Evolutionary conservation across 2,329 filamentous ascomycete species (phyloP).

Genomic region (Talaromyces verruculosus): DNA sequence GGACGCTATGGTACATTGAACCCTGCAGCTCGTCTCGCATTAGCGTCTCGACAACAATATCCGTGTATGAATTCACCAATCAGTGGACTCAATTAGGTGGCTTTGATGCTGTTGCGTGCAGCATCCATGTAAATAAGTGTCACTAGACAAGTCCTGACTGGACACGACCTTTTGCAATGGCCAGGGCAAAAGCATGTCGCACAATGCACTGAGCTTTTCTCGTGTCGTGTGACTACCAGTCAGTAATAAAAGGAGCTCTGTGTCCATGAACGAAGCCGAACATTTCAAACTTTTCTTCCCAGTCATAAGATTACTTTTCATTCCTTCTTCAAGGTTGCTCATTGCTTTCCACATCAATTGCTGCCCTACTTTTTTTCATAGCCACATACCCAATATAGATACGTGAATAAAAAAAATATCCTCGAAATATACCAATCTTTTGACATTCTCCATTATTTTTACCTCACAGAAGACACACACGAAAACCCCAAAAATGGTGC

Average conservation of each 20-base stretch:
- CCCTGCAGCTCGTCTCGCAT: not conserved
- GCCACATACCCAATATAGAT: not conserved
- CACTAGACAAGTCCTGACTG: not conserved
- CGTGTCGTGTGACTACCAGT: not conserved
- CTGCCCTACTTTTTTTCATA: not conserved
- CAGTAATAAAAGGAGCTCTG: not conserved
- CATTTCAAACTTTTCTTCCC: not conserved
- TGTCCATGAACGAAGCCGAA: not conserved
- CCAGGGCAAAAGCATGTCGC: not conserved
- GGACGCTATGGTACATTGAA: not conserved
- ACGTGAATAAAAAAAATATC: not conserved
- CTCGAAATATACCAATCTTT: not conserved
- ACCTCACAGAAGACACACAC: not conserved
- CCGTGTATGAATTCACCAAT: not conserved
- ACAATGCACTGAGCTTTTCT: not conserved
- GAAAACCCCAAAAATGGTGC: not conserved
- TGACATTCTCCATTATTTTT: not conserved
- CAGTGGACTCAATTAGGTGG: not conserved
- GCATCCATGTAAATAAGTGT: not conserved
- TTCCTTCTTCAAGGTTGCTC: not conserved
- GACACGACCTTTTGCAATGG: not conserved
- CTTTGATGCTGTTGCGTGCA: not conserved
- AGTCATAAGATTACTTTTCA: not conserved
- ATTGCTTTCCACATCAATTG: not conserved
- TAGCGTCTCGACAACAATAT: not conserved